Evolutionary conservation across 768 basidiomycete species (phyloP), one percentile per base, ranked within the genome.

Genomic region (Auriscalpium orientale): DNA sequence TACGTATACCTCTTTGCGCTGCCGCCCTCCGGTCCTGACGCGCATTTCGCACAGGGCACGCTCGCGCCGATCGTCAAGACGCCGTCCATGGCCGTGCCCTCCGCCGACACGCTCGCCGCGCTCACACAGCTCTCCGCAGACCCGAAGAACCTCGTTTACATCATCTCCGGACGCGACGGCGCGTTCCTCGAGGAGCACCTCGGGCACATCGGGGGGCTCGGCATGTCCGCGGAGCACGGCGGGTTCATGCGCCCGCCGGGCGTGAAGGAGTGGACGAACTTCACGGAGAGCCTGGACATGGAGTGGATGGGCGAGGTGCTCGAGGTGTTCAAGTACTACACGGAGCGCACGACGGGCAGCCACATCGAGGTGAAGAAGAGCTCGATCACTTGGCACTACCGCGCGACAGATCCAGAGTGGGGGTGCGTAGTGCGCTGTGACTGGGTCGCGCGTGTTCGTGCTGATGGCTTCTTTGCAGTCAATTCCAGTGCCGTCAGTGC

Each of bases 361-460:
- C 87, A 89, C 65, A 92, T 98, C 58, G 95, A 99, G 78, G 76
- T 87, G 70, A 99, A 99, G 83, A 95, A 95, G 80, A 92, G 91
- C 65, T 89, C 89, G 57, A 90, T 99, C 68, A 98, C 95, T 45
- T 98, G 95, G 95, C 95, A 99, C 72, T 98, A 97, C 72, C 82
- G 95, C 46, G 80, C 83, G 56, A 80, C 80, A 35, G 95, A 99
- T 72, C 95, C 95, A 0, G 93, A 95, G 72, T 99, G 94, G 85
- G 95, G 95, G 84, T 89, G 68, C 66, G 87, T 80, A 16, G 20
- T 54, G 15, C 50, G 18, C 33, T 53, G 2, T 46, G 11, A 51
- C 37, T 45, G 8, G 15, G 12, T 6, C 36, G 28, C 36, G 40
- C 21, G 53, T 20, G 37, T 9, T 22, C 10, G 16, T 47, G 49